Conservation (phyloP, 2,329 filamentous ascomycete genomes). For the Trichoderma hamatum region DNA sequence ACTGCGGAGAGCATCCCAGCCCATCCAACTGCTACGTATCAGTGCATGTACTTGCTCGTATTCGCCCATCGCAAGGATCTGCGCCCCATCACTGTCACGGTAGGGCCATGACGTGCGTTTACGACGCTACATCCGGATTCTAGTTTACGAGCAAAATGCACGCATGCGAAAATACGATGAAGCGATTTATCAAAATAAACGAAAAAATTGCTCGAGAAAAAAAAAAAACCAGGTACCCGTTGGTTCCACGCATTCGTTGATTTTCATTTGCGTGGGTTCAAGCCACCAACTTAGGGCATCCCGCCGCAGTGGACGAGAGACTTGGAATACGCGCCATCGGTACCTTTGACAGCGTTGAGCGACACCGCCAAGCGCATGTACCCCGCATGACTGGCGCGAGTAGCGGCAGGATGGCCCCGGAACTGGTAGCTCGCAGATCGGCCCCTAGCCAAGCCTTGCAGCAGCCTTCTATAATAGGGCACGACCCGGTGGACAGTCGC, state of each 20-base stretch:
- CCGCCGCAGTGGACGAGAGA: background rate
- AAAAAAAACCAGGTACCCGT: background rate
- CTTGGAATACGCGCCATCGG: background rate
- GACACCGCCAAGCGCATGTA: conserved; percentile 8
- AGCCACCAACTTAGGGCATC: background rate
- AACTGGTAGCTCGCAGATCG: background rate
- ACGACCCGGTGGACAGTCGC: background rate
- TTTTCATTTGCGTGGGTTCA: background rate
- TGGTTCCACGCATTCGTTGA: background rate
- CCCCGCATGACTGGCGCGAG: conserved; percentile 17
- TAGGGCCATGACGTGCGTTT: background rate
- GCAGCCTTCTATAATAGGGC: background rate
- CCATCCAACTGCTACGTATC: background rate
- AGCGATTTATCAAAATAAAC: background rate
- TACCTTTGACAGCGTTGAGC: background rate
- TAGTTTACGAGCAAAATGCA: background rate
- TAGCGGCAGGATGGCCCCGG: background rate
- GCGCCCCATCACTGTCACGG: background rate
- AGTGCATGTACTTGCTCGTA: background rate
- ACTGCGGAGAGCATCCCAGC: background rate
- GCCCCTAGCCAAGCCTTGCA: background rate
- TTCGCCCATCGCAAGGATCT: background rate
- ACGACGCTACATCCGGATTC: background rate
- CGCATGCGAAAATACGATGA: background rate
- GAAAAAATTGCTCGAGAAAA: background rate